phyloP scores from a whole-genome alignment of 2,329 filamentous ascomycete genomes.

The Arthrobotrys musiformis region DNA sequence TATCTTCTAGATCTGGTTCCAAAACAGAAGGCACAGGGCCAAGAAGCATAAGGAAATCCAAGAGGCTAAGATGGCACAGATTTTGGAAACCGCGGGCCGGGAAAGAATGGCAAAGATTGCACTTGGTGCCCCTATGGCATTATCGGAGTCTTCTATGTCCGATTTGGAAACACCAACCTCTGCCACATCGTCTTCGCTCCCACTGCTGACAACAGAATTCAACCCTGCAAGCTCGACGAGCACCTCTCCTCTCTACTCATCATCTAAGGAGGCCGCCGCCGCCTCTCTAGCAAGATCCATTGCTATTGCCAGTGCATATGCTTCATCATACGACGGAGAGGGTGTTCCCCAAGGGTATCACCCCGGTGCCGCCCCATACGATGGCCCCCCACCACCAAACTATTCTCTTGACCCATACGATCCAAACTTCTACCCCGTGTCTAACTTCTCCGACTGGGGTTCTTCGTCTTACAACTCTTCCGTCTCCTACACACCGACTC shows the following conservation, averaged over 20 bases:
- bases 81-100: slow-evolving; percentile 49
- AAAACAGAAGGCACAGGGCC: slow-evolving; percentile 53
- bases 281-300: slow-evolving; percentile 59
- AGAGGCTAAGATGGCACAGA: slow-evolving; percentile 54
- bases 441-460: slow-evolving; percentile 59
- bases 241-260: slow-evolving; percentile 56
- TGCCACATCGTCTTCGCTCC: slow-evolving; percentile 40
- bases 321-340: slow-evolving; percentile 48
- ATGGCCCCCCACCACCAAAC: slow-evolving; percentile 51
- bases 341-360: slow-evolving; percentile 54
- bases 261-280: slow-evolving; percentile 57
- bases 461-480: slow-evolving; percentile 57
- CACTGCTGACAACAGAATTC: slow-evolving; percentile 51
- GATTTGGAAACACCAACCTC: slow-evolving; percentile 49
- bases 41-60: slow-evolving; percentile 53
- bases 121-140: slow-evolving; percentile 27
- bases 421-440: slow-evolving; percentile 58
- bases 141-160: slow-evolving; percentile 34
- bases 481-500: slow-evolving; percentile 57
- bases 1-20: slow-evolving; percentile 48
- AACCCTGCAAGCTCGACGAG: slow-evolving; percentile 32
- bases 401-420: slow-evolving; percentile 44
- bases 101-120: slow-evolving; percentile 52
- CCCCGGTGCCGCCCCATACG: slow-evolving; percentile 30
- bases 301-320: slow-evolving; percentile 55